Evolutionary conservation across 306 rosid species (phyloP).

Genomic region (Vigna mungo): DNA sequence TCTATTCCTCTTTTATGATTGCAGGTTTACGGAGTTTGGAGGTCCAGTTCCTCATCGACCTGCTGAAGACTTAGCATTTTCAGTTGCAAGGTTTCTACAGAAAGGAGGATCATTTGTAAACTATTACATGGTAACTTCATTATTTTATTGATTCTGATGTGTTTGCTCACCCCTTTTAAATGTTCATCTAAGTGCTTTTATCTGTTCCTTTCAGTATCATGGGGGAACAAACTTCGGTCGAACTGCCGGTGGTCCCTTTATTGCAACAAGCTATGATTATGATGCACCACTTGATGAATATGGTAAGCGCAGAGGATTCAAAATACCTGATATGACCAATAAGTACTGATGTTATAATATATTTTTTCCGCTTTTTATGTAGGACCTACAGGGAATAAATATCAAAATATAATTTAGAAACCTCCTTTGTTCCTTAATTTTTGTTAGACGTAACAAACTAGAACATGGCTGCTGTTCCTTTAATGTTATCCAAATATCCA

Average conservation of each 20-base stretch:
- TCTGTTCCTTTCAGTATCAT: conserved; percentile 70
- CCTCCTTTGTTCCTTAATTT: conserved; percentile 15
- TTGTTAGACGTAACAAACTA: neutral
- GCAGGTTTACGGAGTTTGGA: conserved; percentile 97
- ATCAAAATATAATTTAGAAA: conserved; percentile 25
- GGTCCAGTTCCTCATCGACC: conserved; percentile 97
- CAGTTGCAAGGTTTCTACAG: conserved; percentile 94
- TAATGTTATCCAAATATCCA: neutral
- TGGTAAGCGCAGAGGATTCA: conserved; percentile 59
- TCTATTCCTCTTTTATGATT: conserved; percentile 40
- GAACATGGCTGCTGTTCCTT: conserved; percentile 14
- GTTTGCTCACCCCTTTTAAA: conserved; percentile 16
- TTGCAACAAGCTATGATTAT: conserved; percentile 97
- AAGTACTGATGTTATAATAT: neutral
- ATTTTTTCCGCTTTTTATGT: conserved; percentile 8
- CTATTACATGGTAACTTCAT: conserved; percentile 84
- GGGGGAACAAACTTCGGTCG: conserved; percentile 99
- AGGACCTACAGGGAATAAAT: conserved; percentile 2
- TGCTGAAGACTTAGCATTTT: conserved; percentile 91
- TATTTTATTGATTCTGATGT: conserved; percentile 28
- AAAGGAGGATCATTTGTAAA: conserved; percentile 93
- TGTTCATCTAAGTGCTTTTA: conserved; percentile 23
- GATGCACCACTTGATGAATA: conserved; percentile 98
- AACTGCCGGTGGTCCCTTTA: conserved; percentile 99
- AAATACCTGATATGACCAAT: conserved; percentile 24